phyloP scores from a whole-genome alignment of 257 asterid genomes.

The Solanum stenotomum region DNA sequence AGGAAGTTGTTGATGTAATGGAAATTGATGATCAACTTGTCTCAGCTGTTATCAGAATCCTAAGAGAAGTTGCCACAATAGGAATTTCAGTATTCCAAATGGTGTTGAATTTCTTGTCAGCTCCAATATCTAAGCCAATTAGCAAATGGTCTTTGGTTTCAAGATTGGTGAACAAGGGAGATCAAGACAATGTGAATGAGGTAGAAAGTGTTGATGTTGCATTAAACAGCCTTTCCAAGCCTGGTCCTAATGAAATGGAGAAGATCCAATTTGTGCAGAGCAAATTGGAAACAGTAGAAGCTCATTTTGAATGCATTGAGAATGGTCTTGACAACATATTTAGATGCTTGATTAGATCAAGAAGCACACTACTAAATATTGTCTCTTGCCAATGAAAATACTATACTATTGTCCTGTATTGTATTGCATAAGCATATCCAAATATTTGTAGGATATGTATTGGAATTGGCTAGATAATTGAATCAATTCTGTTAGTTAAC shows the following conservation, averaged over 20 bases:
- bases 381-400: neutral
- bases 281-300: neutral
- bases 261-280: neutral
- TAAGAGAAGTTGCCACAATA: slow-evolving; percentile 2
- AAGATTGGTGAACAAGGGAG: slow-evolving; percentile 8
- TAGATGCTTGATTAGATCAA: neutral
- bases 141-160: slow-evolving; percentile 9
- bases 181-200: neutral
- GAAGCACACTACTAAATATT: neutral
- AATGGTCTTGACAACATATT: neutral
- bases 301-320: slow-evolving; percentile 3
- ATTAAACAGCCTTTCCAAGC: neutral
- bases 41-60: slow-evolving; percentile 1
- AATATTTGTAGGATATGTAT: neutral
- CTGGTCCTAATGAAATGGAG: neutral
- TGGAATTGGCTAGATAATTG: too few relatives aligned
- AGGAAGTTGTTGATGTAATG: neutral
- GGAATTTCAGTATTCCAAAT: neutral
- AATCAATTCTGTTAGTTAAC: too few relatives aligned
- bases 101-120: neutral
- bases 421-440: neutral
- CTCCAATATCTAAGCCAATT: neutral
- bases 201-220: neutral
- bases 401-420: neutral
- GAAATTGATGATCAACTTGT: slow-evolving; percentile 3